A percentile compares a stretch with the other conserved stretches of the same genome.
phyloP scores from a whole-genome alignment of 1,284 basidiomycete species.

The Ustilago vetiveriae region DNA sequence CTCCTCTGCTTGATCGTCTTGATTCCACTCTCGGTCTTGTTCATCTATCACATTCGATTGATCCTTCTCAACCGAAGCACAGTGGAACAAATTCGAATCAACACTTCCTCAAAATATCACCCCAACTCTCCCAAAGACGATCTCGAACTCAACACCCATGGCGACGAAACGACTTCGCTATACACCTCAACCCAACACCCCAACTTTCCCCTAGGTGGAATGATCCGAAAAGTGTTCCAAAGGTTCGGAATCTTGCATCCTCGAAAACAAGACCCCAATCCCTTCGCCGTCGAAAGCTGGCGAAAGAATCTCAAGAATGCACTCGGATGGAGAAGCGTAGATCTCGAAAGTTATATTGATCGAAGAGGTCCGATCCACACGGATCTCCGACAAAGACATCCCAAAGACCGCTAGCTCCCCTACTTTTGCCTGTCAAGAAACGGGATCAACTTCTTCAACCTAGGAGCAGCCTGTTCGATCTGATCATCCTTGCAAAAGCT shows the following conservation, averaged over 20 bases:
- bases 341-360: conserved; percentile 47
- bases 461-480: conserved; percentile 50
- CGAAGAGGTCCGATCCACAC: not conserved
- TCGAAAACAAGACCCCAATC: conserved; percentile 47
- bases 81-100: conserved; percentile 65
- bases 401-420: conserved; percentile 2
- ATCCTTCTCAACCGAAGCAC: conserved; percentile 61
- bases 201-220: no score
- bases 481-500: conserved; percentile 65
- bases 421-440: conserved; percentile 12
- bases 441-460: conserved; percentile 49
- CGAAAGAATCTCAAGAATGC: conserved; percentile 36
- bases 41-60: conserved; percentile 59
- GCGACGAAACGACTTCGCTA: not conserved
- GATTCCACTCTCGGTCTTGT: conserved; percentile 50
- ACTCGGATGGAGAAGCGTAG: conserved; percentile 40
- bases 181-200: no score
- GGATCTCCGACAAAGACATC: conserved; percentile 15
- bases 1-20: conserved; percentile 42
- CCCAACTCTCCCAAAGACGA: no score
- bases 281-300: conserved; percentile 36
- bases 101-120: conserved; percentile 49
- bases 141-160: conserved; percentile 14
- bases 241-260: conserved; percentile 25
- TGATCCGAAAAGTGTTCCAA: conserved; percentile 7